Evolutionary conservation across 2,329 filamentous ascomycete species (phyloP).

Genomic region (Trichoderma sp.): DNA sequence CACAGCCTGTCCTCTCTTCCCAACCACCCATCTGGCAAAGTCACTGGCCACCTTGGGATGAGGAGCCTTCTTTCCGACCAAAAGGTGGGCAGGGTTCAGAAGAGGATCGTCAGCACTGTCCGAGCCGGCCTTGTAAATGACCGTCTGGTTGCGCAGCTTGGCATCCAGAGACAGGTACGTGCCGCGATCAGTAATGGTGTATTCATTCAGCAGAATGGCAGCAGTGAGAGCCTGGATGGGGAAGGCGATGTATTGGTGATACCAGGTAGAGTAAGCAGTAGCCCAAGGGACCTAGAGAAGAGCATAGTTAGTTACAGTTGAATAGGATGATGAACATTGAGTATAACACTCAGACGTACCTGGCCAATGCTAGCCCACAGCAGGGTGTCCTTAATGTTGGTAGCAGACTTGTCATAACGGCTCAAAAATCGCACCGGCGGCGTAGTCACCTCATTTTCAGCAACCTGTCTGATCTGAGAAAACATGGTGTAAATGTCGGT

Average conservation of each 20-base stretch:
- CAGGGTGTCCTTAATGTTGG: constrained; percentile 49
- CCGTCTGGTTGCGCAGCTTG: constrained; percentile 36
- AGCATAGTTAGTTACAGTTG: not conserved
- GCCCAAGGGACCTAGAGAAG: constrained; percentile 42
- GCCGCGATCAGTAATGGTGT: constrained; percentile 49
- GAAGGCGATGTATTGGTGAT: constrained; percentile 48
- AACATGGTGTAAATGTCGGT: constrained; percentile 38
- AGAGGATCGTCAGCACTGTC: constrained; percentile 41
- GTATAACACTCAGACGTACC: not conserved
- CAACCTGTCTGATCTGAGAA: constrained; percentile 37
- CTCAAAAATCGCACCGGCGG: constrained; percentile 44
- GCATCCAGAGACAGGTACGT: constrained; percentile 44
- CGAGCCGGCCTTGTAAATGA: constrained; percentile 39
- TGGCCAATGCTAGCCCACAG: constrained; percentile 50
- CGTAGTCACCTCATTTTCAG: constrained; percentile 34
- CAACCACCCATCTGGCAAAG: constrained; percentile 44
- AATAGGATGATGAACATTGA: constrained; percentile 15
- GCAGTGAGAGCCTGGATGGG: constrained; percentile 47
- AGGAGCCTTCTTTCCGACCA: constrained; percentile 39
- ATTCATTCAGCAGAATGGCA: constrained; percentile 44
- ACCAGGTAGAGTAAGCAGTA: constrained; percentile 46
- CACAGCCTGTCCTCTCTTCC: constrained; percentile 39
- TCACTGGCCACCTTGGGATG: constrained; percentile 37
- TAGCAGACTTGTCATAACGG: constrained; percentile 51
- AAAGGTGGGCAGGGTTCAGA: constrained; percentile 46